Percentiles rank a stretch among this genome's conserved stretches.
These are phyloP conservation scores for Helianthus annuus DNA, from an alignment of 129 eudicot species.

Conservation along the genomic window HanXRQr2.0-SUNRISE NC_035438.2:13076849-13077348, in stretches of 20 bases:
- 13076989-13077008: constrained; percentile 1
- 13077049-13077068: constrained; percentile 75
- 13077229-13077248: background rate
- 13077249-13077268: background rate
- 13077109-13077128: constrained; percentile 70
- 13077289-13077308: constrained; percentile 50
- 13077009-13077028: constrained; percentile 74
- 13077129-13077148: constrained; percentile 51
- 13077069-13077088: constrained; percentile 62
- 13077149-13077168: background rate
- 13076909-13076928: no score
- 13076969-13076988: no score
- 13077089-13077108: constrained; percentile 47
- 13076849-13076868: background rate
- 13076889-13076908: background rate
- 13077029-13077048: constrained; percentile 90
- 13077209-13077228: background rate
- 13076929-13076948: no score
- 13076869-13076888: background rate
- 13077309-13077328: constrained; percentile 51
- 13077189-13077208: constrained; percentile 1
- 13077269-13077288: constrained; percentile 65
- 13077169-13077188: background rate
- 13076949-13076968: no score
- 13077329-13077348: constrained; percentile 62